These are phyloP conservation scores for Beauveria australis DNA, from an alignment of 2,329 filamentous ascomycete species.

Conservation along the genomic window DNA sequence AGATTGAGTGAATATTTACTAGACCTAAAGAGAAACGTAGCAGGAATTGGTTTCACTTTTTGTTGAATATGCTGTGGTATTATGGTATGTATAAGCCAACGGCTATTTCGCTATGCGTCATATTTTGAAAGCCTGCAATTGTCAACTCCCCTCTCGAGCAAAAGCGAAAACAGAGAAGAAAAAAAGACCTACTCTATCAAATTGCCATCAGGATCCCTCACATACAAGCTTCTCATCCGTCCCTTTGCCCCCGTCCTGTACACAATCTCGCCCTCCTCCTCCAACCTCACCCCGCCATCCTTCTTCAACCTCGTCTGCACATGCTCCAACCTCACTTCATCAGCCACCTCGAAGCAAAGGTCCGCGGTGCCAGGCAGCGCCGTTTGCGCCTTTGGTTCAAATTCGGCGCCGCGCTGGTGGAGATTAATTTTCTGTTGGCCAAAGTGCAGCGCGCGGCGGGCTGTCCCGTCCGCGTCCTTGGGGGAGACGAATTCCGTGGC, in stretches of 20 bases:
- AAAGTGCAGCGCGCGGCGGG: conserved; percentile 46
- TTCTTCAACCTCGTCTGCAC: conserved; percentile 34
- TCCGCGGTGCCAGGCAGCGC: conserved; percentile 50
- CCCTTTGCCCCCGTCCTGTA: conserved; percentile 47
- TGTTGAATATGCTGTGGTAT: neutral
- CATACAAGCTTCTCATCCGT: conserved; percentile 48
- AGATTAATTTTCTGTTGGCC: conserved; percentile 55
- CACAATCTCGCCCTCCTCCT: conserved; percentile 41
- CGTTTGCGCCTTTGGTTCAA: conserved; percentile 48
- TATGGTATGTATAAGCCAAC: neutral
- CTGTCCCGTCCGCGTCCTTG: conserved; percentile 20
- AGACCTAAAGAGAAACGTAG: neutral
- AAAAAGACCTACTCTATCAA: conserved; percentile 46
- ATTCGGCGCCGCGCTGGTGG: conserved; percentile 48
- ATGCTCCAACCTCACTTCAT: conserved; percentile 33
- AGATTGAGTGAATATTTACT: neutral
- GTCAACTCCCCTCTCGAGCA: neutral
- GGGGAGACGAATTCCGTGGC: conserved; percentile 40
- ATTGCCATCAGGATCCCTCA: conserved; percentile 54
- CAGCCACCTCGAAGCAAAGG: conserved; percentile 49
- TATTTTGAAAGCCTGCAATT: conserved; percentile 9
- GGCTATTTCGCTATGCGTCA: neutral
- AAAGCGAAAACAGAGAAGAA: neutral
- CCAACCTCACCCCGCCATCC: conserved; percentile 39
- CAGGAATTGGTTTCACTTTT: neutral